A percentile compares a stretch with the other conserved stretches of the same genome.
Evolutionary conservation across 257 asterid species (phyloP).

Genomic region (Fraxinus anomala): DNA sequence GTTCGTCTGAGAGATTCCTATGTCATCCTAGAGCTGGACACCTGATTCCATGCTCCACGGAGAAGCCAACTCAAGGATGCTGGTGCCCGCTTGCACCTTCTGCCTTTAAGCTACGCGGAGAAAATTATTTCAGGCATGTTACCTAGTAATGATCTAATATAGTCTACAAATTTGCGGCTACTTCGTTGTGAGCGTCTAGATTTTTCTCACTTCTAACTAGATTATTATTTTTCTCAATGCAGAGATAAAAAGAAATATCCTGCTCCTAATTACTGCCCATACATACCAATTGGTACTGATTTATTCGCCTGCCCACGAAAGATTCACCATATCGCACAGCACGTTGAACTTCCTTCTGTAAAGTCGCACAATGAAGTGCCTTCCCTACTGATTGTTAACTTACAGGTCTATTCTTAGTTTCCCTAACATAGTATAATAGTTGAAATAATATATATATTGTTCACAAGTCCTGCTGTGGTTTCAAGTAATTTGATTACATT

Average conservation of each 20-base stretch:
- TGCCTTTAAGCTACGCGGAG: slow-evolving; percentile 74
- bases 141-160: neutral
- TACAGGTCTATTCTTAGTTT: slow-evolving; percentile 54
- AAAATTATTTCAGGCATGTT: slow-evolving; percentile 70
- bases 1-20: slow-evolving; percentile 46
- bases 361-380: slow-evolving; percentile 58
- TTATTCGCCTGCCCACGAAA: slow-evolving; percentile 65
- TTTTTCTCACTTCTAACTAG: neutral
- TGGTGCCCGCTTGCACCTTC: slow-evolving; percentile 73
- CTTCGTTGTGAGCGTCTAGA: neutral
- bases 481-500: neutral
- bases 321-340: slow-evolving; percentile 77
- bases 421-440: neutral
- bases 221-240: slow-evolving; percentile 21
- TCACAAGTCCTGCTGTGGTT: neutral
- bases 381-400: slow-evolving; percentile 64
- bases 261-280: slow-evolving; percentile 71
- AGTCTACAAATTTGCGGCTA: neutral
- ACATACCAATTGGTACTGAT: slow-evolving; percentile 73
- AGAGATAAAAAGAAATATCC: slow-evolving; percentile 80
- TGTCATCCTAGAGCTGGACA: slow-evolving; percentile 61
- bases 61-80: slow-evolving; percentile 49
- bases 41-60: slow-evolving; percentile 43
- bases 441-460: neutral
- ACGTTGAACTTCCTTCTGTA: slow-evolving; percentile 63